These are phyloP conservation scores for Gautieria morchelliformis DNA, from an alignment of 768 basidiomycete genomes.

Conservation along the genomic window DNA sequence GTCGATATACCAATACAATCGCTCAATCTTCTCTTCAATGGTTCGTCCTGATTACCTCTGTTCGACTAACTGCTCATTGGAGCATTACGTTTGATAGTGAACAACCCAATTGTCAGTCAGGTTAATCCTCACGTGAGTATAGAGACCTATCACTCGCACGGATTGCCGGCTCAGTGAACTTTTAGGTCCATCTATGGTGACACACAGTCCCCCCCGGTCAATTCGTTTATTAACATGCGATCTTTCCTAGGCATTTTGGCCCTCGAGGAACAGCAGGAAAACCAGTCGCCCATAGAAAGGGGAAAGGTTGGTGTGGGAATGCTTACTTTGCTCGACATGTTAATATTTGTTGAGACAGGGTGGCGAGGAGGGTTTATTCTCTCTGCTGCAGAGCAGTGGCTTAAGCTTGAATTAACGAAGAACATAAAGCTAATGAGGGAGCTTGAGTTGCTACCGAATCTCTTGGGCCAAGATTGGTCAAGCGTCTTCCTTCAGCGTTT, in stretches of 20 bases:
- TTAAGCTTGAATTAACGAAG: slow-evolving; percentile 92
- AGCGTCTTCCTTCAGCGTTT: slow-evolving; percentile 94
- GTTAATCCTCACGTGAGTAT: slow-evolving; percentile 53
- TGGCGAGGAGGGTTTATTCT: slow-evolving; percentile 94
- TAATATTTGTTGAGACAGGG: slow-evolving; percentile 30
- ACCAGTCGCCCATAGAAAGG: slow-evolving; percentile 89
- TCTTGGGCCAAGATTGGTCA: slow-evolving; percentile 93
- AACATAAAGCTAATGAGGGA: slow-evolving; percentile 98
- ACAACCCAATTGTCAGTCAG: slow-evolving; percentile 89
- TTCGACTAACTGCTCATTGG: background rate
- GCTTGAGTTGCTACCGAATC: slow-evolving; percentile 86
- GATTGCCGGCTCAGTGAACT: background rate
- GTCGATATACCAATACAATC: slow-evolving; percentile 94
- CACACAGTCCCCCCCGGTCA: background rate
- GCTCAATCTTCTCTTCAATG: slow-evolving; percentile 83
- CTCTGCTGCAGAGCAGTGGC: slow-evolving; percentile 88
- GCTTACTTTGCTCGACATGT: background rate
- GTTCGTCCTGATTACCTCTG: slow-evolving; percentile 23
- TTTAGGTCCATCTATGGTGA: slow-evolving; percentile 49
- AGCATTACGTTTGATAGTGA: slow-evolving; percentile 38
- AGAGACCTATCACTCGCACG: background rate
- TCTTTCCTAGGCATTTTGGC: slow-evolving; percentile 42
- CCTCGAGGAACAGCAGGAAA: slow-evolving; percentile 82
- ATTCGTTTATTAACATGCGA: background rate
- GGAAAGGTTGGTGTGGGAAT: slow-evolving; percentile 49